Conservation (phyloP, 306 rosid species). For the Cicer arietinum region DNA sequence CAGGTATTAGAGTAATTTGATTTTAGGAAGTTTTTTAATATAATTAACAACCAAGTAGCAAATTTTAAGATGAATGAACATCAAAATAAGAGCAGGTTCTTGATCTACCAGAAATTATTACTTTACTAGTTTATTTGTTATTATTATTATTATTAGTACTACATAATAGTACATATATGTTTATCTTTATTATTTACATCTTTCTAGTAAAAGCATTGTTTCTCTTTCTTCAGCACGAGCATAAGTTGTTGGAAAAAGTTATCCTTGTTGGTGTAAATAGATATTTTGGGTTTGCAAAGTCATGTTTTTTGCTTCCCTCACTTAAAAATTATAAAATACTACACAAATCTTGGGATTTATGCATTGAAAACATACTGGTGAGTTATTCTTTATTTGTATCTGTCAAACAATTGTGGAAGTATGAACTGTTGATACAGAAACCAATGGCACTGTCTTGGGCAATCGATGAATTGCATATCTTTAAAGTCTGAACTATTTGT, state of each 20-base stretch:
- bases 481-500: conserved; percentile 18
- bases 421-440: conserved; percentile 24
- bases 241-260: conserved; percentile 28
- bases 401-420: conserved; percentile 13
- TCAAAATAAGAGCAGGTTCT: conserved; percentile 46
- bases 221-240: conserved; percentile 44
- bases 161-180: background rate
- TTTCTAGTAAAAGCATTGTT: conserved; percentile 18
- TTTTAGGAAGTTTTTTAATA: background rate
- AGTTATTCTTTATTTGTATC: background rate
- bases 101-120: conserved; percentile 17
- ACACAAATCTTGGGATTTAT: conserved; percentile 22
- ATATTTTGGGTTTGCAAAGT: background rate
- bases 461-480: background rate
- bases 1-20: background rate
- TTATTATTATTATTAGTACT: too few species aligned
- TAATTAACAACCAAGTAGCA: conserved; percentile 43
- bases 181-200: conserved; percentile 11
- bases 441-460: conserved; percentile 20
- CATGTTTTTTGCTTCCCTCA: background rate
- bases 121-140: too few species aligned
- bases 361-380: background rate
- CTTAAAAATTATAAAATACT: conserved; percentile 6
- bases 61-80: conserved; percentile 44
- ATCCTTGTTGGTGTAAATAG: conserved; percentile 7